Evolutionary conservation across 2,329 filamentous ascomycete species (phyloP), one percentile per base, ranked within the genome.

Genomic region (Coniochaeta hoffmannii): DNA sequence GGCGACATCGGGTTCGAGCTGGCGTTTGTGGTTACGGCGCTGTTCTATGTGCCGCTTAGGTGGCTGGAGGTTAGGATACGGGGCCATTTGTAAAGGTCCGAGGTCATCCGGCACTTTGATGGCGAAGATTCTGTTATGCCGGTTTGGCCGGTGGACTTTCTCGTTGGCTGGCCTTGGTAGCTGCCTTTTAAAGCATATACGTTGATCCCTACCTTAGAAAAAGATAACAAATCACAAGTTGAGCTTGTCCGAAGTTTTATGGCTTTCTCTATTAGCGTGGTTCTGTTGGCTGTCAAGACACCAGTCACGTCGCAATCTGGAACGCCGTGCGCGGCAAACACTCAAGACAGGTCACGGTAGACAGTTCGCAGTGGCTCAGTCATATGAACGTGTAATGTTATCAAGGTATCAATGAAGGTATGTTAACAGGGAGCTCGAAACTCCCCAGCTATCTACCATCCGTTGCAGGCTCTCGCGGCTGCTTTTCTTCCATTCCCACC

Each of bases 1-100:
- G 84, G 84, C 0, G 83, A 87, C 59, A 80, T 87, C 64, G 85
- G 84, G 0, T 86, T 87, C 56, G 84, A 87, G 70, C 69, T 84
- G 65, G 83, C 83, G 0, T 79, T 86, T 62, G 73, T 74, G 28
- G 64, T 81, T 55, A 78, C 76, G 12, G 73, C 66, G 1, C 11
- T 80, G 31, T 65, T 72, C 26, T 82, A 80, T 55, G 52, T 78
- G 1, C 76, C 77, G 3, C 64, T 81, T 12, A 68, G 78, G 7
- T 73, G 69, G 62, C 52, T 73, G 0, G 79, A 81, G 67, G 66
- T 68, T 28, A 60, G 60, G 38, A 59, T 60, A 62, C 58, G 64
- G 9, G 68, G 69, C 4, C 65, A 64, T 53, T 53, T 71, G 26
- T 71, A 53, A 36, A 28, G 41, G 12, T n/a, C 11, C 22, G 36